These are phyloP conservation scores for Phytophthora pini DNA, from an alignment of 352 stramenopile genomes.

Conservation along the genomic window DNA sequence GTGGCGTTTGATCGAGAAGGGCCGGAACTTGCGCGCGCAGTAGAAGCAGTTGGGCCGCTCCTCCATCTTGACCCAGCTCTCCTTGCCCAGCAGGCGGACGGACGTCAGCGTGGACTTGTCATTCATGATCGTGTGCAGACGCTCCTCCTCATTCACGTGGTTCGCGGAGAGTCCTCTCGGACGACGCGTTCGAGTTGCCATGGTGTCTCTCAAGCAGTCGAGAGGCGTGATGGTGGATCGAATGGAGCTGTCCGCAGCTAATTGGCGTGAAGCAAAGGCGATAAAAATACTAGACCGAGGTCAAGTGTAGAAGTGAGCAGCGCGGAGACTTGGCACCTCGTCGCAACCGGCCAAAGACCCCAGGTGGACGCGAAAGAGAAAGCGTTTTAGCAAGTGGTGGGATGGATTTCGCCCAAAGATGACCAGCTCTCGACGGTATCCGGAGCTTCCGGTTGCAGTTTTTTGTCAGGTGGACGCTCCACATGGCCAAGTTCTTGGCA, in stretches of 20 bases:
- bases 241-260: background rate
- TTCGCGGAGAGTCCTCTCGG: constrained; percentile 57
- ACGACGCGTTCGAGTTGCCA: constrained; percentile 36
- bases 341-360: constrained; percentile 4
- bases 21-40: constrained; percentile 77
- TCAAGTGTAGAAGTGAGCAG: constrained; percentile 33
- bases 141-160: constrained; percentile 60
- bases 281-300: constrained; percentile 37
- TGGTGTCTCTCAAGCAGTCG: constrained; percentile 14
- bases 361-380: constrained; percentile 37
- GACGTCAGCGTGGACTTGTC: constrained; percentile 61
- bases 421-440: constrained; percentile 25
- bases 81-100: constrained; percentile 57
- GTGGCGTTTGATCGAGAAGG: constrained; percentile 81
- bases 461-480: constrained; percentile 26
- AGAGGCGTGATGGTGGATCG: background rate
- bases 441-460: constrained; percentile 28
- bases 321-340: background rate
- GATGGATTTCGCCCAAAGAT: constrained; percentile 5
- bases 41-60: constrained; percentile 78
- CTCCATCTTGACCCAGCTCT: constrained; percentile 82
- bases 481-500: constrained; percentile 30
- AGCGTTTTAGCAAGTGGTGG: constrained; percentile 31
- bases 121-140: constrained; percentile 59
- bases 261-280: background rate